Conservation (phyloP, 2,329 filamentous ascomycete genomes). For the Aureobasidium leucospermi region DNA sequence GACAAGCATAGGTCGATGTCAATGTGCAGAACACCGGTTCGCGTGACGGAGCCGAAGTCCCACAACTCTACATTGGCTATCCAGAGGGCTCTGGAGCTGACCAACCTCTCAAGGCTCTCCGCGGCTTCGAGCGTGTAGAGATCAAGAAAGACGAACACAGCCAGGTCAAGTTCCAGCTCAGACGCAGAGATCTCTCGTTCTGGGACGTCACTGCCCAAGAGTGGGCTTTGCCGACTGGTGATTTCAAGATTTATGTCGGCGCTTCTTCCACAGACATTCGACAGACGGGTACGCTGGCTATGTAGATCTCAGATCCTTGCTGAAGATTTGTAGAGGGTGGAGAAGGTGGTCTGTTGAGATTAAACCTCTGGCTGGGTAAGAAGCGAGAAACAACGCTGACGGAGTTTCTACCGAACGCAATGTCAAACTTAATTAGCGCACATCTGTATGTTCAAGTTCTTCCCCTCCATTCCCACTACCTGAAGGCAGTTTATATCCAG, state of each 20-base stretch:
- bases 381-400: neutral
- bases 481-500: too few species aligned
- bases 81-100: slow-evolving; percentile 30
- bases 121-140: slow-evolving; percentile 36
- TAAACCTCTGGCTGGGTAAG: neutral
- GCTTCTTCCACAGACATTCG: neutral
- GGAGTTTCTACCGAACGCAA: neutral
- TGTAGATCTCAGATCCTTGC: neutral
- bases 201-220: slow-evolving; percentile 34
- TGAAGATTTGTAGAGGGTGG: neutral
- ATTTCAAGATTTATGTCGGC: slow-evolving; percentile 6
- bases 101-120: slow-evolving; percentile 38
- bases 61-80: slow-evolving; percentile 50
- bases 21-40: slow-evolving; percentile 46
- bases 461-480: too few species aligned
- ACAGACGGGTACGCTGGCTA: neutral
- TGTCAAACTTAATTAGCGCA: neutral
- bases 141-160: slow-evolving; percentile 22
- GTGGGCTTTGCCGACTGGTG: slow-evolving; percentile 32
- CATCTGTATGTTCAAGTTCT: neutral
- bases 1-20: slow-evolving; percentile 35
- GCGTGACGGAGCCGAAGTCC: slow-evolving; percentile 41
- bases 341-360: neutral
- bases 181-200: slow-evolving; percentile 35
- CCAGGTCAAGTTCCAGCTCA: slow-evolving; percentile 31